Evolutionary conservation across 2,329 filamentous ascomycete genomes (phyloP).

Genomic region (Cytospora schulzeri): DNA sequence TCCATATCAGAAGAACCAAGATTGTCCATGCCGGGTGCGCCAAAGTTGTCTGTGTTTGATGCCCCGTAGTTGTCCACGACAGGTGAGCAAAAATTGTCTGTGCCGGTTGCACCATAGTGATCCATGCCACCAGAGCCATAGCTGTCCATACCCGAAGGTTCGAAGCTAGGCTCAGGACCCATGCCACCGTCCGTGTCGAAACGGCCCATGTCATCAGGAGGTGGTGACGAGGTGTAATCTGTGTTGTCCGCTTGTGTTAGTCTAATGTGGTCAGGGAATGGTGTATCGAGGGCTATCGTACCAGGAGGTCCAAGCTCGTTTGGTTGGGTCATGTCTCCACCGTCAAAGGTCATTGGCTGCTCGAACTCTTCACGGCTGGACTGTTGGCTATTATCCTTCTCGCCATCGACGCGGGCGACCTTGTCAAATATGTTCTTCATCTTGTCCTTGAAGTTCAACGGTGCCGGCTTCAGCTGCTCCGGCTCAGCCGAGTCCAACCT

Average conservation of each 20-base stretch:
- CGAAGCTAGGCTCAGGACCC: background rate
- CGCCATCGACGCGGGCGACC: background rate
- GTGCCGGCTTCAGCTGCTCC: constrained; percentile 7
- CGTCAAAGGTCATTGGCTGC: background rate
- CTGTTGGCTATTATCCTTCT: background rate
- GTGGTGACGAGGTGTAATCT: constrained; percentile 1
- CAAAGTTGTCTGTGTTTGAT: background rate
- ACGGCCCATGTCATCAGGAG: background rate
- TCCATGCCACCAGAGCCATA: background rate
- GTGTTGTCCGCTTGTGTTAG: background rate
- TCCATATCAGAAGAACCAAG: background rate
- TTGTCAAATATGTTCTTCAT: constrained; percentile 18
- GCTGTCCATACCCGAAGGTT: background rate
- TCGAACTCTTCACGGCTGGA: background rate
- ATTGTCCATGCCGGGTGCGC: background rate
- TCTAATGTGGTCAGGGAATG: background rate
- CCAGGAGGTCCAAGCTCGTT: background rate
- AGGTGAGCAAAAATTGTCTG: background rate
- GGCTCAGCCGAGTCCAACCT: background rate
- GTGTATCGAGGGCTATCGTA: background rate
- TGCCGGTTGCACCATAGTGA: background rate
- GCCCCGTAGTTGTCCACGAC: too few species aligned
- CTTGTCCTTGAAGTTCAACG: constrained; percentile 7
- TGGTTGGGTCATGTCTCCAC: background rate
- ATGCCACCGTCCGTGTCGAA: background rate